Base-by-base conservation (phyloP, 805 yeast species). In the Kodamaea neixiangensis region DNA sequence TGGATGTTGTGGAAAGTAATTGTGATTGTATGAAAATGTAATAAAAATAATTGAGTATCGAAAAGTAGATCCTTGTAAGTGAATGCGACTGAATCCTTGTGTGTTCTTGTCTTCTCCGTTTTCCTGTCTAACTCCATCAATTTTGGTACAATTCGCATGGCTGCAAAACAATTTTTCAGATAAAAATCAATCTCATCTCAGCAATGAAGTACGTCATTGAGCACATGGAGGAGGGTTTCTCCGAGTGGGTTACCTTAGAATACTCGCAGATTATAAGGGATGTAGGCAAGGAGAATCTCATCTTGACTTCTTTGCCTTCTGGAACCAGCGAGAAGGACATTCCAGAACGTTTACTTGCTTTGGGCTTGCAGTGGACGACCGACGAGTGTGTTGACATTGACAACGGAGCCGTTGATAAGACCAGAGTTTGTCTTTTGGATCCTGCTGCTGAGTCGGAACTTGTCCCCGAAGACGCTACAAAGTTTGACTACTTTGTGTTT, bases 211-310 rank as follows among this genome's bases (percentile, higher is more conserved):
- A 91, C 76, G 82, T 94, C 48, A 91, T 93, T 47, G 99, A 93
- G 69, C 99, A 93, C 66, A 93, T 93, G 97, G 99, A 93, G 69
- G 87, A 83, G 54, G 98, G 97, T 1, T 90, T 93, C 78, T 89
- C 97, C 56, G 94, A 88, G 57, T 93, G 99, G 99, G 98, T 93
- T 40, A 79, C 81, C 22, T 76, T 94, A 5, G 99, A 93, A 62
- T 93, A 93, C 68, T 70, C 82, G 21, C 89, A 87, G 60, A 92
- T 93, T 52, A 81, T 91, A 44, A 75, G 81, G 49, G 97, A 93
- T 54, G 85, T 93, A 5, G 97, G 97, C 2, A 71, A 75, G 15
- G 85, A 82, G 21, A 89, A 91, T 64, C 74, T 93, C 41, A 72
- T 86, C 37, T 73, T 92, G 55, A 82, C 96, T 0, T 91, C 97